A percentile compares a stretch with the other conserved stretches of the same genome.
phyloP scores from a whole-genome alignment of 352 stramenopile species.

The Globisporangium irregulare region DNA sequence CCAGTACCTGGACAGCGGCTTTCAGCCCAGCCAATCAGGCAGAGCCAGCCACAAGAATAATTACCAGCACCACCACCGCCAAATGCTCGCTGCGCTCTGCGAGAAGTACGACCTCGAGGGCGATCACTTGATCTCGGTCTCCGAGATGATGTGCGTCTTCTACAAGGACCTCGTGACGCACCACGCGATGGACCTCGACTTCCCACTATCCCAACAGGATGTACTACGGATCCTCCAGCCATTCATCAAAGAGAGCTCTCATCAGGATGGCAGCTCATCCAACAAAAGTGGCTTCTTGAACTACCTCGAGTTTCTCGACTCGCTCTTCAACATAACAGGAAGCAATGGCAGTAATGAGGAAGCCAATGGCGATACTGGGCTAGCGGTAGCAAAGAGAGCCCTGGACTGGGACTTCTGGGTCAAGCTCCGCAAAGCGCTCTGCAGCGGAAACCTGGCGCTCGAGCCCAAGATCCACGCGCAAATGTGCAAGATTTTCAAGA shows the following conservation, averaged over 20 bases:
- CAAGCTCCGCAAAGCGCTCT: conserved; percentile 32
- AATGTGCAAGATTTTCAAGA: conserved; percentile 48
- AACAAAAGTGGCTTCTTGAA: conserved; percentile 20
- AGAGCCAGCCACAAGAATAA: neutral
- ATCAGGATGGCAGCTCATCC: no score
- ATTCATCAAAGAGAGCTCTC: conserved; percentile 7
- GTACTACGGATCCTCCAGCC: conserved; percentile 24
- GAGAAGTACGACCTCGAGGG: conserved; percentile 46
- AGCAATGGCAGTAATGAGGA: conserved; percentile 2
- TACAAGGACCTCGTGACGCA: conserved; percentile 35
- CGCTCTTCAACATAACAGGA: conserved; percentile 21
- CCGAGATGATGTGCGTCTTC: conserved; percentile 34
- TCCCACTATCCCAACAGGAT: conserved; percentile 38
- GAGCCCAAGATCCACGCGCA: conserved; percentile 39
- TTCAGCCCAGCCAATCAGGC: conserved; percentile 14
- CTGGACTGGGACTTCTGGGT: conserved; percentile 40
- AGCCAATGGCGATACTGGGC: neutral
- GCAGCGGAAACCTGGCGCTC: conserved; percentile 18
- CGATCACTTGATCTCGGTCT: conserved; percentile 32
- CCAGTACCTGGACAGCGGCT: conserved; percentile 43
- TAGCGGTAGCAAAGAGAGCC: conserved; percentile 11
- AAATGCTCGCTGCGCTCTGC: conserved; percentile 37
- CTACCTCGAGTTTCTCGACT: conserved; percentile 39
- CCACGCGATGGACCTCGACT: conserved; percentile 27
- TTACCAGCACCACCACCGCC: conserved; percentile 6